These are phyloP conservation scores for Diaporthe citri DNA, from an alignment of 2,329 filamentous ascomycete species.

Conservation along the genomic window DNA sequence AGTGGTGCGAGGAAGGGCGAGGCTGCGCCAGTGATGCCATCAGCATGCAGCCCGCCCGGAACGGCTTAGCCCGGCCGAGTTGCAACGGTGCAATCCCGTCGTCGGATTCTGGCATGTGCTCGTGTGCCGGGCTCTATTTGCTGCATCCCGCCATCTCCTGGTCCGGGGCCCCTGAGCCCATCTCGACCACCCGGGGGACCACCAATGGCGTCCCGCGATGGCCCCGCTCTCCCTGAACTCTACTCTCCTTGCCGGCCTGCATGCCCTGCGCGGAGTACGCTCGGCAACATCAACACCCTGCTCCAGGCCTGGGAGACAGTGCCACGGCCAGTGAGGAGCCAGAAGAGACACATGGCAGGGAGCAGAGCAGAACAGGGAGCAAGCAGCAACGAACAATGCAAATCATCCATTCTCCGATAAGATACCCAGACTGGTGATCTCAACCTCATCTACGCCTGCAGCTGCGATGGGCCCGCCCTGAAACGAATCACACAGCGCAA, in stretches of 20 bases:
- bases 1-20: neutral
- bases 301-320: neutral
- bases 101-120: slow-evolving; percentile 39
- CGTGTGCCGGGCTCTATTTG: slow-evolving; percentile 32
- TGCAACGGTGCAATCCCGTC: slow-evolving; percentile 38
- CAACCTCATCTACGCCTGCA: slow-evolving; percentile 14
- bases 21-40: slow-evolving; percentile 11
- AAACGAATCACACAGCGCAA: slow-evolving; percentile 16
- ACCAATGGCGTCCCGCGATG: slow-evolving; percentile 24
- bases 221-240: slow-evolving; percentile 29
- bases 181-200: slow-evolving; percentile 6
- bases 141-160: slow-evolving; percentile 18
- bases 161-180: slow-evolving; percentile 34
- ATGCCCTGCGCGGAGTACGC: slow-evolving; percentile 26
- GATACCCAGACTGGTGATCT: slow-evolving; percentile 9
- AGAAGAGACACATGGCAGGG: slow-evolving; percentile 12
- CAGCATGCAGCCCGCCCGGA: slow-evolving; percentile 28
- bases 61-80: slow-evolving; percentile 30
- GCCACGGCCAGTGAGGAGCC: slow-evolving; percentile 3
- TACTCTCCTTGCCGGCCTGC: slow-evolving; percentile 19
- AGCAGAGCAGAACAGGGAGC: neutral
- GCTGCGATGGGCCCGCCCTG: slow-evolving; percentile 19
- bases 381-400: slow-evolving; percentile 25
- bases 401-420: slow-evolving; percentile 22
- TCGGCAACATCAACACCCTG: slow-evolving; percentile 23